A percentile compares a stretch with the other conserved stretches of the same genome.
Evolutionary conservation across 1,284 basidiomycete species (phyloP).

Genomic region (Entoloma clypeatum): DNA sequence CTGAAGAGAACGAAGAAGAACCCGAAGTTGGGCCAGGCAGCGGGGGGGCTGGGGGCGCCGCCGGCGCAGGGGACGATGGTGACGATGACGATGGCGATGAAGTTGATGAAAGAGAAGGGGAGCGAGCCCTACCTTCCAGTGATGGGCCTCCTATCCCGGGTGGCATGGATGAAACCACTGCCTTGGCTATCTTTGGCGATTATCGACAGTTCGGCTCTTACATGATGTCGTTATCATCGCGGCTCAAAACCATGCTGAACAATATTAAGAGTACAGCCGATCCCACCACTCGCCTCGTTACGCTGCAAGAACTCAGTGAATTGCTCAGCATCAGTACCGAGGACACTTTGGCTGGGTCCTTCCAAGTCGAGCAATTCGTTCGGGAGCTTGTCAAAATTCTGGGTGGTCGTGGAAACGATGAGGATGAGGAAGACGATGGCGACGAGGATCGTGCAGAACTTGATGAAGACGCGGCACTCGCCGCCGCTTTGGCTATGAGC

Average conservation of each 20-base stretch:
- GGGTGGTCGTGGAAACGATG: constrained; percentile 73
- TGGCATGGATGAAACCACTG: constrained; percentile 68
- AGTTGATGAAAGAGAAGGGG: constrained; percentile 33
- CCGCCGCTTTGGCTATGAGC: constrained; percentile 78
- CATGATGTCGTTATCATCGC: constrained; percentile 82
- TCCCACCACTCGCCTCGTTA: constrained; percentile 79
- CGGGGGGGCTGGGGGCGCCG: constrained; percentile 37
- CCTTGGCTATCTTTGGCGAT: constrained; percentile 81
- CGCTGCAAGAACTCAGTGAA: constrained; percentile 93
- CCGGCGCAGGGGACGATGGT: constrained; percentile 44
- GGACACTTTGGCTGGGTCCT: constrained; percentile 93
- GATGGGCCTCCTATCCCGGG: constrained; percentile 46
- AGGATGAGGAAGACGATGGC: constrained; percentile 64
- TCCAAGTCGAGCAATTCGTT: constrained; percentile 90
- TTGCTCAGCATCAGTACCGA: constrained; percentile 95
- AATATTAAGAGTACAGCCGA: constrained; percentile 84
- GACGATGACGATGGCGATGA: constrained; percentile 42
- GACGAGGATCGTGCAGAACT: constrained; percentile 55
- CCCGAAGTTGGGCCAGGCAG: constrained; percentile 29
- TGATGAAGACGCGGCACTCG: constrained; percentile 83
- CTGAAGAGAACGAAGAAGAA: constrained; percentile 32
- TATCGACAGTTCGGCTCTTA: constrained; percentile 85
- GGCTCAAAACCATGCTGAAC: constrained; percentile 86
- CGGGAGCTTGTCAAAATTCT: constrained; percentile 91
- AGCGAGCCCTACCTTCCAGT: constrained; percentile 44